Base-by-base conservation (phyloP, 192 early-diverging fungal genomes). In the Podochytrium sp. region DNA sequence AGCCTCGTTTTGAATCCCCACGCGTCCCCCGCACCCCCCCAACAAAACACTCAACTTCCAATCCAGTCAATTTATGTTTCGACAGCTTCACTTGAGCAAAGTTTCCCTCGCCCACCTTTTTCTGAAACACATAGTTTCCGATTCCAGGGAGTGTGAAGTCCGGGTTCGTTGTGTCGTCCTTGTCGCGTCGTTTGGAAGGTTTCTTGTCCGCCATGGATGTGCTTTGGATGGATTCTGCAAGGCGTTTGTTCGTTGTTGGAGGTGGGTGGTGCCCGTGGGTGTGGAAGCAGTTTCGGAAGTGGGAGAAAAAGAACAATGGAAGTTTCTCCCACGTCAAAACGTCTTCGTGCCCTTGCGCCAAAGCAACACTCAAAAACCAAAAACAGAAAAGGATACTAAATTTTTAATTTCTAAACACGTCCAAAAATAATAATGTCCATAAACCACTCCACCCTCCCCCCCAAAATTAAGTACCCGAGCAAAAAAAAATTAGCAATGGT, bases 31-130 rank as follows among this genome's bases (percentile, higher is more conserved):
- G n/a, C n/a, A n/a, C n/a, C n/a, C n/a, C n/a, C n/a, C n/a, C 25
- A 55, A 55, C 23, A 29, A 65, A 43, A 49, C n/a, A 38, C 30
- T 27, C 51, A 58, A 87, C 86, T 81, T 86, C 84, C 0, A 57
- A 75, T 2, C 82, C 82, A 2, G 86, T 87, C 41, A 87, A 29
- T 50, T 83, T 82, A 65, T 99, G 95, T 75, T 92, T 89, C 4
- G 93, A 94, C 18, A 98, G 87, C 82, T 99, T 99, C 67, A 99
- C 97, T 82, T 98, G 98, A 65, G 95, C 97, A 83, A 99, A 99
- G 83, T 98, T 96, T 51, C 97, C 97, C 81, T 99, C 97, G 55
- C 97, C 97, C 3, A 99, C 87, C 30, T 96, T 99, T 83, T 99
- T 96, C 42, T 95, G 86, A 71, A 99, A 87, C 16, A 94, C 78